Conservation (phyloP, 2,329 filamentous ascomycete species). For the Epichloe festucae region DNA sequence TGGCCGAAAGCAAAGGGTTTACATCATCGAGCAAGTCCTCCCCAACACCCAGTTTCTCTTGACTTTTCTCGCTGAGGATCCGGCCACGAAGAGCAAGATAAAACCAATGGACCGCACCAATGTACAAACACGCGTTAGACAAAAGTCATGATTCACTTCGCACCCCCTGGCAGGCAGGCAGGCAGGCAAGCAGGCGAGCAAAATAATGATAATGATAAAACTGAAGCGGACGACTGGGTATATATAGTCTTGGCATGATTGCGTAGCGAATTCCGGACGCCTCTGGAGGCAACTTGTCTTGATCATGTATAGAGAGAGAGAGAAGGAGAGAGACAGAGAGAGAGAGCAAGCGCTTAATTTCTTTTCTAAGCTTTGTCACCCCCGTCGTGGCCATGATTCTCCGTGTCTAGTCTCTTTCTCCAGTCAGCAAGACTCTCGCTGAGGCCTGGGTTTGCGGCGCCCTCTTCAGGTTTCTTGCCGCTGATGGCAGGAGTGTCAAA, state of each 20-base stretch:
- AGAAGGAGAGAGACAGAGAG: no score
- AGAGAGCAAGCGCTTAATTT: no score
- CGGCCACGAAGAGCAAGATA: not conserved
- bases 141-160: not conserved
- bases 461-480: slow-evolving; percentile 32
- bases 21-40: not conserved
- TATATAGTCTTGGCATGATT: slow-evolving; percentile 18
- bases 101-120: not conserved
- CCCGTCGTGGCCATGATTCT: slow-evolving; percentile 24
- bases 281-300: not conserved
- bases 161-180: slow-evolving; percentile 8
- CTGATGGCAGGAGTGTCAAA: slow-evolving; percentile 44
- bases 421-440: slow-evolving; percentile 67
- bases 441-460: slow-evolving; percentile 31
- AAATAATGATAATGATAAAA: not conserved
- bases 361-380: slow-evolving; percentile 2
- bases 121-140: not conserved
- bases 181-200: not conserved
- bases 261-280: slow-evolving; percentile 13
- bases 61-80: not conserved
- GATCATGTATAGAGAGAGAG: not conserved
- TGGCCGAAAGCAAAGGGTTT: not conserved
- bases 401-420: slow-evolving; percentile 60
- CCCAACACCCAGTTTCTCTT: slow-evolving; percentile 1
- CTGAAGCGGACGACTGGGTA: slow-evolving; percentile 17